These are phyloP conservation scores for Dovyalis caffra DNA, from an alignment of 345 rosid species.

Conservation along the genomic window DNA sequence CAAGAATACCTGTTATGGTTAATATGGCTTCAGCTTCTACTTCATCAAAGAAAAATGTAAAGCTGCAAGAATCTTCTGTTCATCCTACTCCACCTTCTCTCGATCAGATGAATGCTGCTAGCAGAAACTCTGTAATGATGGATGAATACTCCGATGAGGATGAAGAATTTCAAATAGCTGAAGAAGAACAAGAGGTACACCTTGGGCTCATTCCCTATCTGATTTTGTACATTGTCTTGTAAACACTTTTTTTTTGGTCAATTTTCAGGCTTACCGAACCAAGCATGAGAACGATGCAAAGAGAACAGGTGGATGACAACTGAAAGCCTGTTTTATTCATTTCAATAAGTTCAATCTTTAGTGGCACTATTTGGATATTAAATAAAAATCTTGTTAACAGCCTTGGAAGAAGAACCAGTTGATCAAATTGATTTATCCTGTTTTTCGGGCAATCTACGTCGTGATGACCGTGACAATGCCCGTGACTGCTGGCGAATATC, in stretches of 20 bases:
- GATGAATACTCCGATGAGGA: slow-evolving; percentile 95
- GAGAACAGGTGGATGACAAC: slow-evolving; percentile 55
- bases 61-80: slow-evolving; percentile 42
- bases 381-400: slow-evolving; percentile 28
- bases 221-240: background rate
- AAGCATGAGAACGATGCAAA: slow-evolving; percentile 51
- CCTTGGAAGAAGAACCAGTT: slow-evolving; percentile 65
- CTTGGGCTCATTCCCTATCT: slow-evolving; percentile 7
- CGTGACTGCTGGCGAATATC: slow-evolving; percentile 92
- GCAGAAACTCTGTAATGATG: slow-evolving; percentile 68
- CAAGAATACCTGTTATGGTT: slow-evolving; percentile 95
- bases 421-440: slow-evolving; percentile 77
- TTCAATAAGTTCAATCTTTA: background rate
- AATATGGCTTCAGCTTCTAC: slow-evolving; percentile 82
- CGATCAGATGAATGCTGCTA: slow-evolving; percentile 61
- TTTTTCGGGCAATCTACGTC: slow-evolving; percentile 78
- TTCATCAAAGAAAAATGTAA: slow-evolving; percentile 50
- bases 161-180: slow-evolving; percentile 87
- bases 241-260: background rate
- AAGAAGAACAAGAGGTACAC: slow-evolving; percentile 84
- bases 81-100: slow-evolving; percentile 48
- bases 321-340: background rate
- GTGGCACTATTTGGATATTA: slow-evolving; percentile 6
- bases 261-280: slow-evolving; percentile 49
- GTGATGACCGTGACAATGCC: slow-evolving; percentile 77